A percentile compares a stretch with the other conserved stretches of the same genome.
Conservation (phyloP, 805 yeast species). For the Deakozyma indianensis region DNA sequence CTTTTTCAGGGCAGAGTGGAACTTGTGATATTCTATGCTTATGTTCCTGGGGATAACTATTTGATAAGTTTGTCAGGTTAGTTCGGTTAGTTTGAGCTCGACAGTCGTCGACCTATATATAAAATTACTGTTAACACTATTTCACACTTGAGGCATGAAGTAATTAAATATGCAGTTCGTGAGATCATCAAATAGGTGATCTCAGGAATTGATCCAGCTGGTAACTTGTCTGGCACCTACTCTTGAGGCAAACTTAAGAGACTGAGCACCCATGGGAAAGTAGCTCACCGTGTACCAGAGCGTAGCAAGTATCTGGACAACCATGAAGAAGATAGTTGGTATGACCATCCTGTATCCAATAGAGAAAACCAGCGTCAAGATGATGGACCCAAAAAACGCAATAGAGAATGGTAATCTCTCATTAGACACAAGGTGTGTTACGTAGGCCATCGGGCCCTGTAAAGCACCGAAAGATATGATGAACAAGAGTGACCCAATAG, state of each 20-base stretch:
- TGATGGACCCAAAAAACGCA: constrained; percentile 68
- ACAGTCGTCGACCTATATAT: too few species aligned
- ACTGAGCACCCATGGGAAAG: constrained; percentile 89
- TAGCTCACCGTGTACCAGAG: constrained; percentile 81
- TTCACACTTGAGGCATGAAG: too few species aligned
- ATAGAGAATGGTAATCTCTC: constrained; percentile 68
- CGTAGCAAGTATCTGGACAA: constrained; percentile 74
- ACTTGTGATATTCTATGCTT: too few species aligned
- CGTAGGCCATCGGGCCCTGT: constrained; percentile 82
- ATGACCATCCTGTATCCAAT: constrained; percentile 57
- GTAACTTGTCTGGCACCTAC: constrained; percentile 43
- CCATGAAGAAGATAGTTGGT: constrained; percentile 59
- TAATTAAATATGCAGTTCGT: not conserved
- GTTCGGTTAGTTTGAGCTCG: too few species aligned
- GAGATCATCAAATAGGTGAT: not conserved
- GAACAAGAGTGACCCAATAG: constrained; percentile 78
- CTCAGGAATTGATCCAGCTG: constrained; percentile 25
- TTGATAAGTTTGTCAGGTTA: too few species aligned
- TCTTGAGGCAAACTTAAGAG: constrained; percentile 41
- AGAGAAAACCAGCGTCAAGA: constrained; percentile 66
- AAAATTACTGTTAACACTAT: too few species aligned
- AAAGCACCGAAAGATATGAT: constrained; percentile 79
- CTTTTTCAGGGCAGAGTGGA: too few species aligned
- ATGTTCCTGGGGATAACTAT: too few species aligned
- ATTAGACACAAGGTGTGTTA: constrained; percentile 56